Percentiles rank a stretch among this genome's conserved stretches.
These are phyloP conservation scores for Boletellus ananiceps DNA, from an alignment of 768 basidiomycete species.

Conservation along the genomic window DNA sequence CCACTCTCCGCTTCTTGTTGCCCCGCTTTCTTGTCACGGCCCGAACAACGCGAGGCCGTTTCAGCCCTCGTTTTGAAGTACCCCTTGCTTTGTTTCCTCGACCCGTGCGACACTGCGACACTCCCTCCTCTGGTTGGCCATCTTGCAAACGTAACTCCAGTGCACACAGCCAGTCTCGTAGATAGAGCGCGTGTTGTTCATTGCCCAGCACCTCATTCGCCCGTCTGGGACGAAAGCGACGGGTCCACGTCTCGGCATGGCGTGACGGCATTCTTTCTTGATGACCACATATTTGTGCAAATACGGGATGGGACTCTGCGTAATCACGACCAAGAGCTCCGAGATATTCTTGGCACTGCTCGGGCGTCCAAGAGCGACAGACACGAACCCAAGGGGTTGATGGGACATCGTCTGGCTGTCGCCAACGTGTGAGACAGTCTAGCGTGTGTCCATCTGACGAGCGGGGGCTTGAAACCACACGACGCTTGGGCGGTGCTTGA, in stretches of 20 bases:
- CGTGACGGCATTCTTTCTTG: constrained; percentile 9
- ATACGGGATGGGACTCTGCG: constrained; percentile 44
- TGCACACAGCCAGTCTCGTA: constrained; percentile 77
- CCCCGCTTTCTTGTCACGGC: constrained; percentile 42
- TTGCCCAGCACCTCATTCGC: constrained; percentile 81
- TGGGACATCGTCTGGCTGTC: not conserved
- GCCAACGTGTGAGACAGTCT: constrained; percentile 18
- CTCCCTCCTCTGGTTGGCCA: constrained; percentile 5
- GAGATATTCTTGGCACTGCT: constrained; percentile 16
- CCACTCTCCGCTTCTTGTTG: constrained; percentile 51
- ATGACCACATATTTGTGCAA: constrained; percentile 36
- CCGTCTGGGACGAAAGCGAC: constrained; percentile 68
- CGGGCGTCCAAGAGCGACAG: constrained; percentile 6
- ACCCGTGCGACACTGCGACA: not conserved
- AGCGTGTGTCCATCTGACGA: constrained; percentile 6
- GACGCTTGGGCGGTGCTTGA: constrained; percentile 10
- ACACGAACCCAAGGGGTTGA: not conserved
- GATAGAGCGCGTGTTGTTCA: constrained; percentile 59
- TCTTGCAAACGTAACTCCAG: constrained; percentile 50
- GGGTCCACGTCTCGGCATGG: constrained; percentile 55
- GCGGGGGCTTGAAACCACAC: not conserved
- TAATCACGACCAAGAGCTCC: constrained; percentile 15
- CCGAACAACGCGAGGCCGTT: constrained; percentile 58
- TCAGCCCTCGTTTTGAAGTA: constrained; percentile 31
- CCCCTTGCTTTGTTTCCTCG: constrained; percentile 13